These are phyloP conservation scores for Physaria fendleri DNA, from an alignment of 345 rosid genomes.

Conservation along the genomic window DNA sequence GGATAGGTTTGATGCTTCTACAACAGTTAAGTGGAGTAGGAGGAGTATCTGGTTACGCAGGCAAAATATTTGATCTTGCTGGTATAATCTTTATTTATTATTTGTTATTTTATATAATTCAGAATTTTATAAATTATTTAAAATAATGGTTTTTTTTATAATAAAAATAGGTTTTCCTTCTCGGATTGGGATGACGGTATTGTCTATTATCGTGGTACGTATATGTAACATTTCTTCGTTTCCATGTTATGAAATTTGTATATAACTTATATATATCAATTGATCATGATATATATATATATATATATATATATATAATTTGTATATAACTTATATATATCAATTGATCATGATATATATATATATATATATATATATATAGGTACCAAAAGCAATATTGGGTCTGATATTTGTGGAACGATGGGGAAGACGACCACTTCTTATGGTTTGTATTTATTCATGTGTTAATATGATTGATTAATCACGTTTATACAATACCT, in stretches of 20 bases:
- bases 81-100: constrained; percentile 33
- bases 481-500: neutral
- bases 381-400: constrained; percentile 28
- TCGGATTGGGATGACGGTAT: constrained; percentile 20
- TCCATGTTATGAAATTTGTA: neutral
- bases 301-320: too few species aligned
- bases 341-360: too few species aligned
- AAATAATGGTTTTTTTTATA: neutral
- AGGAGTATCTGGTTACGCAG: constrained; percentile 39
- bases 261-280: neutral
- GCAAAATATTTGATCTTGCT: constrained; percentile 42
- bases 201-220: constrained; percentile 27
- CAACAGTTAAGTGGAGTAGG: constrained; percentile 53
- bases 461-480: neutral
- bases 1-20: constrained; percentile 54
- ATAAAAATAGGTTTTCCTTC: constrained; percentile 33
- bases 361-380: too few species aligned
- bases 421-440: constrained; percentile 31
- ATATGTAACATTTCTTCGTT: neutral
- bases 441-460: constrained; percentile 10
- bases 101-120: too few species aligned
- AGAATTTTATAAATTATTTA: neutral
- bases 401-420: constrained; percentile 18
- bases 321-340: too few species aligned
- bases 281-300: neutral